Conservation (phyloP, 768 basidiomycete species). For the Podaxis sp. region DNA sequence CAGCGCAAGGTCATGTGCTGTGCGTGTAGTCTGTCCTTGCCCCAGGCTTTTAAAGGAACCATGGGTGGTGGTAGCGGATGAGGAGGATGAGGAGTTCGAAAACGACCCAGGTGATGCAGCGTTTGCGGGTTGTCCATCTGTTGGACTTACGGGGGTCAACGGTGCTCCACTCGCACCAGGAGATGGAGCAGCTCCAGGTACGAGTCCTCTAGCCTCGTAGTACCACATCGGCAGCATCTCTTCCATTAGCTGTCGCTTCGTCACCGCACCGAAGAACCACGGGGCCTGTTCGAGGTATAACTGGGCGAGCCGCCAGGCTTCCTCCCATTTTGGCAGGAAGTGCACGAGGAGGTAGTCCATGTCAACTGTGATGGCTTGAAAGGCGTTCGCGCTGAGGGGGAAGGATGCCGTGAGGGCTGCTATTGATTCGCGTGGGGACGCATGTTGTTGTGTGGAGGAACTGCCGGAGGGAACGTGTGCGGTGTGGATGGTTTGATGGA, state of each 20-base stretch:
- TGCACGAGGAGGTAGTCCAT: slow-evolving; percentile 44
- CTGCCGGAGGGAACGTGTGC: background rate
- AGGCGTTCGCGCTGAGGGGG: slow-evolving; percentile 43
- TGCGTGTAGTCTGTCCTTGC: no score
- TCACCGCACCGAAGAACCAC: slow-evolving; percentile 79
- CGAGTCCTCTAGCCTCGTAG: slow-evolving; percentile 35
- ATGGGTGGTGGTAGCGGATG: background rate
- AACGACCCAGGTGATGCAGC: slow-evolving; percentile 15
- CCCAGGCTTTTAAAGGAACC: no score
- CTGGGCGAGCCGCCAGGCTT: slow-evolving; percentile 58
- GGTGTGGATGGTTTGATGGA: background rate
- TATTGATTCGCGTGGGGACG: slow-evolving; percentile 17
- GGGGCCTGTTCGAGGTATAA: slow-evolving; percentile 77
- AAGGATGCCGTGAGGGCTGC: slow-evolving; percentile 37
- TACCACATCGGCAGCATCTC: slow-evolving; percentile 70
- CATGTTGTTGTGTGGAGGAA: no score
- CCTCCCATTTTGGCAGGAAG: slow-evolving; percentile 59
- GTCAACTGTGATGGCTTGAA: slow-evolving; percentile 33
- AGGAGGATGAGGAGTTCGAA: slow-evolving; percentile 10
- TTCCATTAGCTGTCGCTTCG: slow-evolving; percentile 59
- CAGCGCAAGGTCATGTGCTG: slow-evolving; percentile 60
- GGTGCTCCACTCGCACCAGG: slow-evolving; percentile 18
- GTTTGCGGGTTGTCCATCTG: background rate
- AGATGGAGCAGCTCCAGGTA: slow-evolving; percentile 17
- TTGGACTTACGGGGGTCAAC: slow-evolving; percentile 3